phyloP scores from a whole-genome alignment of 495 filamentous ascomycete species.

The Talaromyces trachyspermus region DNA sequence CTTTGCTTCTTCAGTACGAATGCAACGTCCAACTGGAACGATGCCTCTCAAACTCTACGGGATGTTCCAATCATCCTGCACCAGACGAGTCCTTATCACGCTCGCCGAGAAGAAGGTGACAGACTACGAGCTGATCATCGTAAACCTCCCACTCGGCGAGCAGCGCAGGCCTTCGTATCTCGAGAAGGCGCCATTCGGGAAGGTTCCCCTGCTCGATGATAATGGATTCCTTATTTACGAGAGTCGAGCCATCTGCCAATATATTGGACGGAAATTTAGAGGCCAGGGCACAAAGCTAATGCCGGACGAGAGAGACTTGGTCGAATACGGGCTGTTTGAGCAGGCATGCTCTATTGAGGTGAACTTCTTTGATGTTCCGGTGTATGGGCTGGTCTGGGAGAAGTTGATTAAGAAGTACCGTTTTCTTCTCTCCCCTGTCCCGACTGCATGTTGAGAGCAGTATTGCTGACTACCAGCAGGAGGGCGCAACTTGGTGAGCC shows the following conservation, averaged over 20 bases:
- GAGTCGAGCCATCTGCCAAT: constrained; percentile 21
- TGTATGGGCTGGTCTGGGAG: constrained; percentile 14
- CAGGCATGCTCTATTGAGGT: constrained; percentile 19
- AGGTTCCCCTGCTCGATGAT: constrained; percentile 20
- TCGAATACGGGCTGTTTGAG: constrained; percentile 18
- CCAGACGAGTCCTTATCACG: constrained; percentile 9
- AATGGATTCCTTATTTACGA: constrained; percentile 23
- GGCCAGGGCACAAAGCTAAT: constrained; percentile 14
- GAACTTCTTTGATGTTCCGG: constrained; percentile 14
- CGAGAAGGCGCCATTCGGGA: constrained; percentile 20
- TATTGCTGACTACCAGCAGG: constrained; percentile 12
- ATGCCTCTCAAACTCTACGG: constrained; percentile 25
- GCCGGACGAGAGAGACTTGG: constrained; percentile 12
- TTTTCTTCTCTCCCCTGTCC: constrained; percentile 1
- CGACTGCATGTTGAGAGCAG: neutral
- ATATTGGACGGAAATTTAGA: constrained; percentile 16
- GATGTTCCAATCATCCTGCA: constrained; percentile 12
- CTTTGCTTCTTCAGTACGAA: neutral
- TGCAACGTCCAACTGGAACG: constrained; percentile 8
- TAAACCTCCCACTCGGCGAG: constrained; percentile 11
- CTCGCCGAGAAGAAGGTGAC: constrained; percentile 11
- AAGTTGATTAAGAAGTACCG: constrained; percentile 16
- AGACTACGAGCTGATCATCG: constrained; percentile 11
- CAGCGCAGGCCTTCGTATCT: constrained; percentile 12
- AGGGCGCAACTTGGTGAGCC: constrained; percentile 12